Percentiles rank a stretch among this genome's conserved stretches.
Conservation (phyloP, 805 yeast genomes). For the Yarrowia deformans region DNA sequence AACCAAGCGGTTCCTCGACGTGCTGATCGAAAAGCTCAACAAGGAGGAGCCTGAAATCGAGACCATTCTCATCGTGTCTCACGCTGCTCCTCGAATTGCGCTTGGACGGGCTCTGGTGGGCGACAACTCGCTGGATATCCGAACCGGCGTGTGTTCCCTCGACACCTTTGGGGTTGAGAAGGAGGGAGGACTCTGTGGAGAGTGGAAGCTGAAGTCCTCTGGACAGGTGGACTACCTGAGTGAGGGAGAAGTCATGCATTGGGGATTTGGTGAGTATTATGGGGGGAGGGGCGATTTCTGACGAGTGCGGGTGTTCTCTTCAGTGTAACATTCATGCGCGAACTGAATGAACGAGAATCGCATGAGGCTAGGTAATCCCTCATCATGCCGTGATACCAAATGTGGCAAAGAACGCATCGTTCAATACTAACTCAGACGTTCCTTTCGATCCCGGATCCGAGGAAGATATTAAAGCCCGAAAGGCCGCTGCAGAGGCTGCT, state of each 20-base stretch:
- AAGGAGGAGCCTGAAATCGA: constrained; percentile 64
- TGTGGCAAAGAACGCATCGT: not conserved
- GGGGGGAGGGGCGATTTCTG: too few relatives aligned
- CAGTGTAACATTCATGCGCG: too few relatives aligned
- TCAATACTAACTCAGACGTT: constrained; percentile 45
- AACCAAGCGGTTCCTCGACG: constrained; percentile 60
- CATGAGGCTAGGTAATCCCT: too few relatives aligned
- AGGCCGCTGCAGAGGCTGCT: constrained; percentile 40
- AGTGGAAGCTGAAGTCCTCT: constrained; percentile 71
- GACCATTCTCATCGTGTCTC: constrained; percentile 77
- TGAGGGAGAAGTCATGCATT: constrained; percentile 90
- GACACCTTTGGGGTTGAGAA: constrained; percentile 60
- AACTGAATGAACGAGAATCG: too few relatives aligned
- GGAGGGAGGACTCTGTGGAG: constrained; percentile 45
- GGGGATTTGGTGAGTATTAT: constrained; percentile 78
- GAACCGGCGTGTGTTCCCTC: constrained; percentile 86
- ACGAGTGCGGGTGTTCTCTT: too few relatives aligned
- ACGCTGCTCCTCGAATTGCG: constrained; percentile 93
- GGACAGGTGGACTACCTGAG: constrained; percentile 76
- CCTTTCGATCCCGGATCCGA: constrained; percentile 89
- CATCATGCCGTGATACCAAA: not conserved
- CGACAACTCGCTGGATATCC: constrained; percentile 57
- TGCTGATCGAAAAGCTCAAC: constrained; percentile 66
- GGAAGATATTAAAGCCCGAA: constrained; percentile 65
- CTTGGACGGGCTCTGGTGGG: constrained; percentile 78